These are phyloP conservation scores for Thalassiosira profunda DNA, from an alignment of 108 stramenopile genomes.

Conservation along the genomic window DNA sequence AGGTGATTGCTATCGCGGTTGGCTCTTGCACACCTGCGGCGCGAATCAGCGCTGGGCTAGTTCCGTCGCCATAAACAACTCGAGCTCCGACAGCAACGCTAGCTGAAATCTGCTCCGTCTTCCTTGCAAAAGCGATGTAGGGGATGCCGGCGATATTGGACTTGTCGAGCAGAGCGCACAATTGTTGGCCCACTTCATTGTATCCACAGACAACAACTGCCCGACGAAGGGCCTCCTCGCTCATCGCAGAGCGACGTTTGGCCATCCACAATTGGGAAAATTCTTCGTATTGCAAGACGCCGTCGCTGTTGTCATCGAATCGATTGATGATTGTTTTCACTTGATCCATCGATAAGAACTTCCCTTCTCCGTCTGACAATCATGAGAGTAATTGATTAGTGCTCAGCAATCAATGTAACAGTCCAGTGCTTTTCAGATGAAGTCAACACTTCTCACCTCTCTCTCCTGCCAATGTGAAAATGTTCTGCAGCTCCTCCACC, in stretches of 20 bases:
- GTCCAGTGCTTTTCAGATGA: no score
- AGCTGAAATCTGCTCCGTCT: constrained; percentile 54
- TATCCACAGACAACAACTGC: constrained; percentile 64
- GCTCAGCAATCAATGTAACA: no score
- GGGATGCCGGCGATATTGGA: constrained; percentile 44
- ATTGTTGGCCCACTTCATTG: constrained; percentile 54
- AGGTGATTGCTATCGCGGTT: constrained; percentile 64
- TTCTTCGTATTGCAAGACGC: constrained; percentile 49
- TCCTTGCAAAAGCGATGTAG: constrained; percentile 64
- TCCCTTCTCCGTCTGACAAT: constrained; percentile 43
- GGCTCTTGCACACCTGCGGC: constrained; percentile 74
- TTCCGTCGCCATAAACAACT: constrained; percentile 77
- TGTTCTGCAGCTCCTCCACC: constrained; percentile 46
- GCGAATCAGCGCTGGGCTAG: constrained; percentile 47
- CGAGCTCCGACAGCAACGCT: constrained; percentile 58
- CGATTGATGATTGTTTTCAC: constrained; percentile 42
- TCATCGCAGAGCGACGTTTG: constrained; percentile 48
- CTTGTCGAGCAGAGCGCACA: constrained; percentile 40
- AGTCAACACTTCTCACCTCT: constrained; percentile 27
- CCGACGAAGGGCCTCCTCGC: constrained; percentile 39
- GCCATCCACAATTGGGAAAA: constrained; percentile 55
- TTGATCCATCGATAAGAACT: constrained; percentile 54
- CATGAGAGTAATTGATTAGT: no score
- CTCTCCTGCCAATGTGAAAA: constrained; percentile 46
- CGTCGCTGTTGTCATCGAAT: constrained; percentile 50